Evolutionary conservation across 1,284 basidiomycete species (phyloP).

Genomic region (Wolfiporia cocos): DNA sequence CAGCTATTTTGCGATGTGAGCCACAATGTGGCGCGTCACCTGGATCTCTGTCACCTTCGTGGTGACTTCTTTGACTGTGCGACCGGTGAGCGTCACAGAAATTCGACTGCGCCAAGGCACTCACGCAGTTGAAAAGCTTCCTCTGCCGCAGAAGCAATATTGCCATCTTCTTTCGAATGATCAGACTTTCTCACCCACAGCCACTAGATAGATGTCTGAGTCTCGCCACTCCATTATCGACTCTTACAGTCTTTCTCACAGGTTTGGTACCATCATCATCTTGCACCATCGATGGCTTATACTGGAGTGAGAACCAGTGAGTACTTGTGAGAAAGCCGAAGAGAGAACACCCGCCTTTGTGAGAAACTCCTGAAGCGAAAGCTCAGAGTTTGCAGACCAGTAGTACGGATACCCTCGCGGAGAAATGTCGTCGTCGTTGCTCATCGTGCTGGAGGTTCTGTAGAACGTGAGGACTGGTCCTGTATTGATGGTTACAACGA

Average conservation of each 20-base stretch:
- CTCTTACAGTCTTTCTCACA: constrained; percentile 30
- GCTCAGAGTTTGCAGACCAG: constrained; percentile 34
- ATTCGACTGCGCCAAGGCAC: constrained; percentile 14
- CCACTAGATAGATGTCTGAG: constrained; percentile 40
- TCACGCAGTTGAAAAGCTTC: constrained; percentile 45
- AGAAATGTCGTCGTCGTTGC: constrained; percentile 18
- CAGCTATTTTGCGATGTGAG: constrained; percentile 1
- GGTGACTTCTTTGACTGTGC: constrained; percentile 49
- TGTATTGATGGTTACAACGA: too few species aligned
- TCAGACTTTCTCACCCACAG: constrained; percentile 50
- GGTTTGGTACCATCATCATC: constrained; percentile 71
- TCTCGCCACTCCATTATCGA: background rate
- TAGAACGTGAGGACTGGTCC: too few species aligned
- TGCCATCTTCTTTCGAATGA: constrained; percentile 17
- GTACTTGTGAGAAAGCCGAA: background rate
- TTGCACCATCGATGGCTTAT: constrained; percentile 68
- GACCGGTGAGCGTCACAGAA: constrained; percentile 1
- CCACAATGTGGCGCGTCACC: constrained; percentile 30
- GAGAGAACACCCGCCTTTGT: constrained; percentile 31
- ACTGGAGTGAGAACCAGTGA: constrained; percentile 32
- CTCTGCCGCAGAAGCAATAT: constrained; percentile 32
- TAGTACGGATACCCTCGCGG: constrained; percentile 34
- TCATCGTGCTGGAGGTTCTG: constrained; percentile 11
- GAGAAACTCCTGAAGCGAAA: constrained; percentile 40
- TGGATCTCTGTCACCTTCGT: constrained; percentile 54